Conservation (phyloP, 1,284 basidiomycete species). For the Puccinia polysora region DNA sequence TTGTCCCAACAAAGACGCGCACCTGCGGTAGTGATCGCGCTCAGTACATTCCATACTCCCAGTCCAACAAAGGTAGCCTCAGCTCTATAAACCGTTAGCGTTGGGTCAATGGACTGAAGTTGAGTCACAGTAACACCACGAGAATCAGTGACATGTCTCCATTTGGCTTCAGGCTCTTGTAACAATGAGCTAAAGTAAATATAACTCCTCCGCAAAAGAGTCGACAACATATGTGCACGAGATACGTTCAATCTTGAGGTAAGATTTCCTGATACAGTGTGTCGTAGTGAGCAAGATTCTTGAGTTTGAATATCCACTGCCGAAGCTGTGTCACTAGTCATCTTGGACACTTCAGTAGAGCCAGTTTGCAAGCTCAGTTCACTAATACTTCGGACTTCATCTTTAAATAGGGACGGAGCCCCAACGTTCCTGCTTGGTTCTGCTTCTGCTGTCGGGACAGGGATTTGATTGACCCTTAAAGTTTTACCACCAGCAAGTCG, state of each 20-base stretch:
- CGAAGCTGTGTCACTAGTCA: conserved; percentile 16
- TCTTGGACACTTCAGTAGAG: conserved; percentile 33
- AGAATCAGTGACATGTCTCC: conserved; percentile 59
- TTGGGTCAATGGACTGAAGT: conserved; percentile 94
- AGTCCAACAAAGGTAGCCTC: conserved; percentile 97
- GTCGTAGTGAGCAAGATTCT: conserved; percentile 9
- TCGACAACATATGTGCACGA: conserved; percentile 58
- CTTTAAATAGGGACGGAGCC: conserved; percentile 53
- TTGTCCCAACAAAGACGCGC: conserved; percentile 83
- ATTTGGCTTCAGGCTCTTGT: conserved; percentile 97
- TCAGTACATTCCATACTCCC: conserved; percentile 91
- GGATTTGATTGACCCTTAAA: conserved; percentile 75
- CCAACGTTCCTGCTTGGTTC: conserved; percentile 61
- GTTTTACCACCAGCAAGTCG: conserved; percentile 63
- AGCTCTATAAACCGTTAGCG: conserved; percentile 88
- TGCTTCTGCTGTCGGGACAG: conserved; percentile 63
- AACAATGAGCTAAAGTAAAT: conserved; percentile 96
- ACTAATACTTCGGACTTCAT: conserved; percentile 66
- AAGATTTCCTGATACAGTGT: neutral
- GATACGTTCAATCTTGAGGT: neutral
- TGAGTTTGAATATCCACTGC: conserved; percentile 33
- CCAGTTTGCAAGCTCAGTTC: conserved; percentile 60
- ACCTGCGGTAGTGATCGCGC: conserved; percentile 76
- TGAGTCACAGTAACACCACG: conserved; percentile 59
- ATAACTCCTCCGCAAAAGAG: conserved; percentile 84